Evolutionary conservation across 2,329 filamentous ascomycete genomes (phyloP).

Genomic region (Ascochyta viciae-villosae): DNA sequence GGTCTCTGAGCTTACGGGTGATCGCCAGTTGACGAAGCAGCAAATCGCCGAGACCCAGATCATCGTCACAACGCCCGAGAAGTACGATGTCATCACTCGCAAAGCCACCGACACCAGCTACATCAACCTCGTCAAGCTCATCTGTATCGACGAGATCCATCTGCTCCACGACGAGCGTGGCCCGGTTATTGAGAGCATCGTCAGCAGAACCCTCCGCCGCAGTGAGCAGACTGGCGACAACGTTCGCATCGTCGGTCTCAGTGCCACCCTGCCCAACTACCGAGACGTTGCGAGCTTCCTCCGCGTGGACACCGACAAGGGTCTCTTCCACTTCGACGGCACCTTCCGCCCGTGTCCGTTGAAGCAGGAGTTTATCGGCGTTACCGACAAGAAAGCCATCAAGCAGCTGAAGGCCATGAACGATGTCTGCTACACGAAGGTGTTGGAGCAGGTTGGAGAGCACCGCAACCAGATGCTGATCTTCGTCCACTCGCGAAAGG

Average conservation of each 20-base stretch:
- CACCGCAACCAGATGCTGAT: constrained; percentile 98
- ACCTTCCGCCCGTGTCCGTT: constrained; percentile 92
- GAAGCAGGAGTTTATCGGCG: constrained; percentile 95
- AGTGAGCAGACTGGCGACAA: constrained; percentile 94
- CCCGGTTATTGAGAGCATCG: constrained; percentile 95
- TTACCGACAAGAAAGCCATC: constrained; percentile 97
- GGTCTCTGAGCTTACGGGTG: constrained; percentile 95
- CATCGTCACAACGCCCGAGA: constrained; percentile 97
- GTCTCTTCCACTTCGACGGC: constrained; percentile 94
- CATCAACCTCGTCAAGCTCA: constrained; percentile 92
- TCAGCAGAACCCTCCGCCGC: constrained; percentile 89
- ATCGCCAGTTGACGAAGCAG: constrained; percentile 97
- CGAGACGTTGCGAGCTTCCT: constrained; percentile 95
- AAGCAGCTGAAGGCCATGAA: constrained; percentile 99
- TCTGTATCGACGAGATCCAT: constrained; percentile 98
- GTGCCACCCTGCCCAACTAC: constrained; percentile 95
- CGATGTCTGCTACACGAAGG: constrained; percentile 97
- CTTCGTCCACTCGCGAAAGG: constrained; percentile 97
- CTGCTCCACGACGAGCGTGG: constrained; percentile 96
- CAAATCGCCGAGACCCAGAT: constrained; percentile 98
- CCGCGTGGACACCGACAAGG: constrained; percentile 83
- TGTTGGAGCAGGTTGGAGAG: constrained; percentile 92
- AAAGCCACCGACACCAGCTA: constrained; percentile 97
- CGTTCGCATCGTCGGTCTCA: constrained; percentile 89
- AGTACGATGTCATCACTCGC: constrained; percentile 98